Conservation (phyloP, 306 rosid genomes). For the Dryas alaskensis region DNA sequence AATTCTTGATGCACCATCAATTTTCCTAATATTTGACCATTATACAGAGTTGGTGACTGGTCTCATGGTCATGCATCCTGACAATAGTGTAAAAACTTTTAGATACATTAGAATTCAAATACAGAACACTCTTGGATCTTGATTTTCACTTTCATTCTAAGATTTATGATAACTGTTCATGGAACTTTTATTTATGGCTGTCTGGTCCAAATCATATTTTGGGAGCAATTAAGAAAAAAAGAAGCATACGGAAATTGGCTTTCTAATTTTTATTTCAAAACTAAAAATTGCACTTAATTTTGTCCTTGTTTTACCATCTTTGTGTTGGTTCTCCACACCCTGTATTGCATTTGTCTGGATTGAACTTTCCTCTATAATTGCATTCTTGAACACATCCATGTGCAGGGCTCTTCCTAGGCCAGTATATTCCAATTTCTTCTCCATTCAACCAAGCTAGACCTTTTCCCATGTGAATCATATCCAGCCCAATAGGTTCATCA, state of each 20-base stretch:
- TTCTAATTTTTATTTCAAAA: background rate
- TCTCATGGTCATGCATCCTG: background rate
- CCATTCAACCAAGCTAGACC: conserved; percentile 98
- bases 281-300: background rate
- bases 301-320: conserved; percentile 54
- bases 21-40: background rate
- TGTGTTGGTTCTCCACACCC: conserved; percentile 95
- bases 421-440: conserved; percentile 96
- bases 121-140: background rate
- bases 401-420: conserved; percentile 66
- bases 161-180: background rate
- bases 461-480: conserved; percentile 92
- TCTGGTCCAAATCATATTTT: background rate
- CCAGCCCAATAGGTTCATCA: conserved; percentile 82
- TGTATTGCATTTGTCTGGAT: conserved; percentile 78
- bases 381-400: conserved; percentile 72
- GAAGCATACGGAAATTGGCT: background rate
- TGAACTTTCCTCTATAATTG: conserved; percentile 81
- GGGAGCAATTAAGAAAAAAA: background rate
- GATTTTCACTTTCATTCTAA: background rate
- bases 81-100: background rate
- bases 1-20: background rate
- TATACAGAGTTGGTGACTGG: conserved; percentile 1
- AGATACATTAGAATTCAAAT: background rate
- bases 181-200: background rate